These are phyloP conservation scores for Mortierella sp. DNA, from an alignment of 371 early-diverging fungal genomes.

Conservation along the genomic window DNA sequence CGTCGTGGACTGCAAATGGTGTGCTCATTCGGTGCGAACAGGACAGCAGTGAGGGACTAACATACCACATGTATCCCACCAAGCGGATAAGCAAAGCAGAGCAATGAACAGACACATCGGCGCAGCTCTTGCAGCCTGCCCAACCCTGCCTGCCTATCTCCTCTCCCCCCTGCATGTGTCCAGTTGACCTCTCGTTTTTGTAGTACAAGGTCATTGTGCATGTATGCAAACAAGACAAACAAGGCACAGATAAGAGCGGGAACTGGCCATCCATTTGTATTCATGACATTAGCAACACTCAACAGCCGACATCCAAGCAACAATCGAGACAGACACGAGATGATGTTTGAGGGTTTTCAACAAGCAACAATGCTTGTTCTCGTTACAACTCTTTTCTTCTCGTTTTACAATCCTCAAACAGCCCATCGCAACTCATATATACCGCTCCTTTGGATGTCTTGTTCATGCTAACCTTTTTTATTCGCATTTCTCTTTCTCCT, in stretches of 20 bases:
- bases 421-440: not conserved
- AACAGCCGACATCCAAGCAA: not conserved
- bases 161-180: not conserved
- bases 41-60: not conserved
- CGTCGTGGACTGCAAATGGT: not conserved
- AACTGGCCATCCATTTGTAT: not conserved
- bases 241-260: not conserved
- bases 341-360: not conserved
- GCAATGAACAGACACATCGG: not conserved
- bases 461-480: not conserved
- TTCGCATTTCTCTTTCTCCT: not conserved
- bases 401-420: not conserved
- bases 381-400: not conserved
- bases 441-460: not conserved
- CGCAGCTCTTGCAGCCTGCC: not conserved
- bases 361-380: not conserved
- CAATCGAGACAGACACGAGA: not conserved
- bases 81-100: no score
- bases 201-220: not conserved
- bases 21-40: not conserved
- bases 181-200: not conserved
- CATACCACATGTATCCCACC: not conserved
- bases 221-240: no score
- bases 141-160: no score
- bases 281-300: no score